Base-by-base conservation (phyloP, 2,329 filamentous ascomycete genomes). In the Aureobasidium sp. region DNA sequence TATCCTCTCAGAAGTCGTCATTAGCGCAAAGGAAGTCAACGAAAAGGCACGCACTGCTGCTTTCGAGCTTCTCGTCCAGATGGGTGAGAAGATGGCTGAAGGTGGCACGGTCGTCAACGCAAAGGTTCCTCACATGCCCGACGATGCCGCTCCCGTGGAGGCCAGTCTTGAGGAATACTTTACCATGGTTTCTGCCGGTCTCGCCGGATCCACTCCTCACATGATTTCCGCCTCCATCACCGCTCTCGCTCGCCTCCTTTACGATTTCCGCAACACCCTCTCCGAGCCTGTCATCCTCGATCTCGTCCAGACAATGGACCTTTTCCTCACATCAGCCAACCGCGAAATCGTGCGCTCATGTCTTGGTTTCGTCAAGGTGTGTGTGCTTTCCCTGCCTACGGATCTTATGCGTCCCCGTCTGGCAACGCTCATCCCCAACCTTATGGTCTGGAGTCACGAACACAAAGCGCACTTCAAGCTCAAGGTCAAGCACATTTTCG, bases 151-250 rank as follows among this genome's bases (percentile, higher is more conserved):
- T 2, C 80, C 87, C 36, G 91, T 88, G 4, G 81, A 84, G 2
- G 93, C 94, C 22, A 92, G 84, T 45, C 84, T 99, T 41, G 93
- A 97, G 70, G 94, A 97, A 75, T 97, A 91, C 77, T 90, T 97
- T 78, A 97, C 93, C 61, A 99, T 99, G 94, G 89, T 97, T 34
- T 96, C 90, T 67, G 94, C 94, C 53, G 94, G 94, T 77, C 83
- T 99, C 59, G 94, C 93, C 1, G 93, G 92, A 62, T 89, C 87
- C 69, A 93, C 91, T 12, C 92, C 94, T 36, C 93, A 97, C 78
- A 97, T 97, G 91, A 92, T 97, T 65, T 96, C 91, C 7, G 94
- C 94, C 0, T 91, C 90, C n/a, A 92, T 99, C 72, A 97, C 91
- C 0, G 93, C 94, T 15, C 83, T 99, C 41, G 94, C 91, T 15